These are phyloP conservation scores for Salvia rosmarinus DNA, from an alignment of 257 asterid species.

Conservation along the genomic window DNA sequence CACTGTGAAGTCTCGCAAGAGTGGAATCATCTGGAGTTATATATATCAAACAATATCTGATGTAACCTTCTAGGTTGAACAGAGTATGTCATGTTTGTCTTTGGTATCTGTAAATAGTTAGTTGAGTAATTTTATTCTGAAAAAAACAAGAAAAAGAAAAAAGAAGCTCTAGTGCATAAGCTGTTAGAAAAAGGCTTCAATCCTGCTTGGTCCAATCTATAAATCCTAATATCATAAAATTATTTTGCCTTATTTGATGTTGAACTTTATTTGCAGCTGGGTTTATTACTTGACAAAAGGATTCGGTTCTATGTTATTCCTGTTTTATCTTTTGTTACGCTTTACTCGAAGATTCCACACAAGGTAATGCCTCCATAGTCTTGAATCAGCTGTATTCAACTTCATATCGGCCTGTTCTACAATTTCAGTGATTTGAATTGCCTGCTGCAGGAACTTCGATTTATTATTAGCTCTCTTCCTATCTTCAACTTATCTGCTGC, in stretches of 20 bases:
- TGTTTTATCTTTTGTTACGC: conserved; percentile 70
- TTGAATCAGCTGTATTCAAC: conserved; percentile 20
- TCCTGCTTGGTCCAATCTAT: conserved; percentile 13
- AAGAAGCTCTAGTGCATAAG: neutral
- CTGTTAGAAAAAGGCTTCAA: conserved; percentile 9
- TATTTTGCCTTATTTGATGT: conserved; percentile 33
- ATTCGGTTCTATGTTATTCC: conserved; percentile 62
- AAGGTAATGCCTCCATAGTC: conserved; percentile 58
- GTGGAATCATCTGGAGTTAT: conserved; percentile 17
- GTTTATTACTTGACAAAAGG: conserved; percentile 83
- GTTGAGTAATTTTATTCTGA: conserved; percentile 23
- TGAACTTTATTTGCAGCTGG: conserved; percentile 65
- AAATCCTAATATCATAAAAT: conserved; percentile 20
- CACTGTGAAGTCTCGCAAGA: conserved; percentile 13
- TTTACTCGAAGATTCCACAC: conserved; percentile 95
- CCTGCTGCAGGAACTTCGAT: conserved; percentile 91
- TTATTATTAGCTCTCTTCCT: conserved; percentile 87
- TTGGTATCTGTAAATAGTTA: conserved; percentile 1
- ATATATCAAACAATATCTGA: conserved; percentile 16
- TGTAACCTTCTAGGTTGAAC: conserved; percentile 3
- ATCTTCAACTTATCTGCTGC: conserved; percentile 93
- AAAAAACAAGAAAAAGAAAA: neutral
- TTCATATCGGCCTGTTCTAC: conserved; percentile 25
- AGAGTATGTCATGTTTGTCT: neutral
- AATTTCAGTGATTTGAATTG: conserved; percentile 27